These are phyloP conservation scores for Immersiella caudata DNA, from an alignment of 495 filamentous ascomycete genomes.

Conservation along the genomic window DNA sequence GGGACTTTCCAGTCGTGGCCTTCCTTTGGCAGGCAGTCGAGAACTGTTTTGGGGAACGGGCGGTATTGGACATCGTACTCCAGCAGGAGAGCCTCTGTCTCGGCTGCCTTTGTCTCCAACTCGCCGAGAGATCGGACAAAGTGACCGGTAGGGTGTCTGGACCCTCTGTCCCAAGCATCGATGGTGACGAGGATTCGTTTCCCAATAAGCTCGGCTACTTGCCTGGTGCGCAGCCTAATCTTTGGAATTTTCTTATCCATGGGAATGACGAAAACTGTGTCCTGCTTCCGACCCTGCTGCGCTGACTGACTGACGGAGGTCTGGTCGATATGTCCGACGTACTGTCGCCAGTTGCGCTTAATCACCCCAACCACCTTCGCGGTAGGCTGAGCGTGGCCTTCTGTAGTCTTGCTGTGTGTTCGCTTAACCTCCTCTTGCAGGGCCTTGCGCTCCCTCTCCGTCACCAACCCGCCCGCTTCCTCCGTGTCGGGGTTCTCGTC, in stretches of 20 bases:
- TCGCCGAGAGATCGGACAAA: slow-evolving; percentile 93
- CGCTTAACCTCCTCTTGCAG: slow-evolving; percentile 89
- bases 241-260: slow-evolving; percentile 98
- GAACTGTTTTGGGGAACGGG: slow-evolving; percentile 90
- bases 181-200: slow-evolving; percentile 95
- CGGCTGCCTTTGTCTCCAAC: slow-evolving; percentile 90
- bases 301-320: slow-evolving; percentile 73
- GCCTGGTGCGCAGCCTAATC: slow-evolving; percentile 87
- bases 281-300: slow-evolving; percentile 76
- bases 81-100: slow-evolving; percentile 90
- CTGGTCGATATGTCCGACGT: slow-evolving; percentile 91
- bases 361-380: slow-evolving; percentile 89
- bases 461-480: slow-evolving; percentile 70
- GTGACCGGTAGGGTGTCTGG: slow-evolving; percentile 88
- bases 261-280: slow-evolving; percentile 89
- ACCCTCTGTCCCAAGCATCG: slow-evolving; percentile 91
- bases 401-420: slow-evolving; percentile 74
- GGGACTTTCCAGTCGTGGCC: slow-evolving; percentile 96
- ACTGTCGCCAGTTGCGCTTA: slow-evolving; percentile 96
- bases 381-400: slow-evolving; percentile 85
- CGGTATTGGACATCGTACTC: slow-evolving; percentile 98
- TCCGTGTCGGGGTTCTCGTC: slow-evolving; percentile 90
- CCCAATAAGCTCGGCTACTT: slow-evolving; percentile 82
- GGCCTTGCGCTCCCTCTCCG: slow-evolving; percentile 80
- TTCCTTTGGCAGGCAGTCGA: slow-evolving; percentile 89